Base-by-base conservation (phyloP, 108 stramenopile genomes). In the Nitzschia sp. region DNA sequence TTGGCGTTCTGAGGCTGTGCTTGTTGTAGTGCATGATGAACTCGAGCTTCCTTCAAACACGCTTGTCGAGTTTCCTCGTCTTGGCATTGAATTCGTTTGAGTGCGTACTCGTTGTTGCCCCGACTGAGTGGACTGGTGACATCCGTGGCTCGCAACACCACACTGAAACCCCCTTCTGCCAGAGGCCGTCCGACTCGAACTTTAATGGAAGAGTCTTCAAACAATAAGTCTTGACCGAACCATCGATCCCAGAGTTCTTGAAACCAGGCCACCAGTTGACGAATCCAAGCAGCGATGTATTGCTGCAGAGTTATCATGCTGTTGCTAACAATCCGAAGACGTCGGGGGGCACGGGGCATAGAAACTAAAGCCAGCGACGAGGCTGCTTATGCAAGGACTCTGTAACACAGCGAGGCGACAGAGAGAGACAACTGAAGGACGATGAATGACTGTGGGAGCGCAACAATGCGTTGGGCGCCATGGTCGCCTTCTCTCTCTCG, bases 161-260 rank as follows among this genome's bases (percentile, higher is more conserved):
- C 83, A 42, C 70, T 71, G 60, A 86, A 94, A 46, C 93, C 93
- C 26, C 93, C 93, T 57, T 94, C 88, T 25, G 90, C 93, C 45
- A 94, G 71, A 54, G 88, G 75, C 13, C 64, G 48, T 1, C 87
- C 86, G 3, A 88, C 63, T 5, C 67, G 59, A 0, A 91, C 87
- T 64, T 57, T 59, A 11, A 68, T 58, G 18, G 84, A 84, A 27
- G 81, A 81, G 56, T 73, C 72, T 3, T 91, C 90, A 32, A 82
- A 35, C 0, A 35, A 53, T 15, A 82, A 68, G 3, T 56, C 55
- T 24, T 71, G 71, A 2, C 74, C 76, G 30, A 64, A 63, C 19
- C 33, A 68, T 17, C 45, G 51, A 11, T 46, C 57, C 68, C 68
- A 76, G 31, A 70, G 36, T 46, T 23, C 48, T 18, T 38, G 23